Conservation (phyloP, 139 green algal genomes). For the Chlamydomonas sp. region DNA sequence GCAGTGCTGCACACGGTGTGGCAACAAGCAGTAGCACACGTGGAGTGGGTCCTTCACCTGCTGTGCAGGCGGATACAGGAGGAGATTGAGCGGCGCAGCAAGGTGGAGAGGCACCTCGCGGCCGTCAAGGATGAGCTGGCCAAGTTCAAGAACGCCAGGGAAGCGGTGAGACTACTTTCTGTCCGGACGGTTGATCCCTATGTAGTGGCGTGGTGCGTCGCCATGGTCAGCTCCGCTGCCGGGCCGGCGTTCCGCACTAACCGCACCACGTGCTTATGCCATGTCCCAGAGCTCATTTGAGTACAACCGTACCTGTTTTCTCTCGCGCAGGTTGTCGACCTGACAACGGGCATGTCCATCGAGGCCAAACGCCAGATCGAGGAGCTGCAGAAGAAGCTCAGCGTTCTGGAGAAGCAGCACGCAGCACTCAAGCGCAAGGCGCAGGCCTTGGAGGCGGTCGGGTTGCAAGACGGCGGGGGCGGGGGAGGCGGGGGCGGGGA, state of each 20-base stretch:
- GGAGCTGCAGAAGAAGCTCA: constrained; percentile 59
- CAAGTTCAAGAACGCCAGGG: constrained; percentile 43
- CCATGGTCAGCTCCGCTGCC: too few species aligned
- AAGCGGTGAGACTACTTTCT: neutral
- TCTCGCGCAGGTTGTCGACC: constrained; percentile 45
- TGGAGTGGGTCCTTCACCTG: too few species aligned
- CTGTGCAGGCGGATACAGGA: constrained; percentile 41
- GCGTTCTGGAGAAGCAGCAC: constrained; percentile 66
- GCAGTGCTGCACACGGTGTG: too few species aligned
- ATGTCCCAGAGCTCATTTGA: neutral
- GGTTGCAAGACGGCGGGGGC: neutral
- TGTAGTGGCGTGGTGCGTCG: neutral
- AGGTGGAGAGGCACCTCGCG: constrained; percentile 33
- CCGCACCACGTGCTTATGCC: too few species aligned
- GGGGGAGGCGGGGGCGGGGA: constrained; percentile 10
- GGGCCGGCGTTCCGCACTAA: too few species aligned
- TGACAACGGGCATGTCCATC: constrained; percentile 56
- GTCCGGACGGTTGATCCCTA: neutral
- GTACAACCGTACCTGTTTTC: neutral
- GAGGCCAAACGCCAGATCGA: constrained; percentile 61
- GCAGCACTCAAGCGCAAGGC: constrained; percentile 45
- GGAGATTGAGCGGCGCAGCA: constrained; percentile 13
- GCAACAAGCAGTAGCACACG: too few species aligned
- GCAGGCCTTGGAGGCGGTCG: neutral
- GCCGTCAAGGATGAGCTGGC: constrained; percentile 14